These are phyloP conservation scores for Penicillium olsonii DNA, from an alignment of 2,329 filamentous ascomycete genomes.

Conservation along the genomic window DNA sequence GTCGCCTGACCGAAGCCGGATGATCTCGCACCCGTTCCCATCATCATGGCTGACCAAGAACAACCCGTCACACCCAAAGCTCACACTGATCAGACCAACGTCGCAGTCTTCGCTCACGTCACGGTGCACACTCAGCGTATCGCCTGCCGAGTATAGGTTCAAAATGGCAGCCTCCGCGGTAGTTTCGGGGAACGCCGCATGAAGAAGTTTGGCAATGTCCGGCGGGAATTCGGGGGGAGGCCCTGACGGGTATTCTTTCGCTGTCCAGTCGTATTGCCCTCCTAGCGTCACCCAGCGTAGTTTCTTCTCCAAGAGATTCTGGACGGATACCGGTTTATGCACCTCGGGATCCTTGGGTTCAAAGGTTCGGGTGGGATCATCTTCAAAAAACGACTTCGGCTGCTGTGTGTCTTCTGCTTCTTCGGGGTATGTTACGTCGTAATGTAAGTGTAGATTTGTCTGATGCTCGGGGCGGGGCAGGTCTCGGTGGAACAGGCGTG, in stretches of 20 bases:
- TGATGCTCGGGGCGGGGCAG: conserved; percentile 72
- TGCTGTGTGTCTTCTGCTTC: conserved; percentile 2
- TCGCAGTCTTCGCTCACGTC: conserved; percentile 87
- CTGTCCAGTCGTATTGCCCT: conserved; percentile 95
- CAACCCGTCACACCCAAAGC: conserved; percentile 84
- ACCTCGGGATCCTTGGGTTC: conserved; percentile 68
- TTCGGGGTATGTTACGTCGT: conserved; percentile 65
- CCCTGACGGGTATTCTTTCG: conserved; percentile 74
- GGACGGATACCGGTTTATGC: conserved; percentile 72
- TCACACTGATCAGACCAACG: conserved; percentile 78
- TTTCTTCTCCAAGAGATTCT: conserved; percentile 73
- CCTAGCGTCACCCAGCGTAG: conserved; percentile 94
- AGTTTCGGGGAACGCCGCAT: conserved; percentile 72
- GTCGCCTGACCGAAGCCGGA: conserved; percentile 80
- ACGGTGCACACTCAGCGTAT: conserved; percentile 88
- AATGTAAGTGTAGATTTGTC: conserved; percentile 89
- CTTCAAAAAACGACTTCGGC: conserved; percentile 56
- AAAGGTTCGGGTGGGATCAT: conserved; percentile 41
- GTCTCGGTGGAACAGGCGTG: conserved; percentile 74
- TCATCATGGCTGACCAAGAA: conserved; percentile 77
- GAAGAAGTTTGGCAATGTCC: conserved; percentile 70
- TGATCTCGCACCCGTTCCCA: conserved; percentile 40
- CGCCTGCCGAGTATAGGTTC: conserved; percentile 87
- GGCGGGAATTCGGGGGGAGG: conserved; percentile 70
- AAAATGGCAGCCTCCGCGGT: conserved; percentile 86